Base-by-base conservation (phyloP, 768 basidiomycete genomes). In the Termitomyces sp. region DNA sequence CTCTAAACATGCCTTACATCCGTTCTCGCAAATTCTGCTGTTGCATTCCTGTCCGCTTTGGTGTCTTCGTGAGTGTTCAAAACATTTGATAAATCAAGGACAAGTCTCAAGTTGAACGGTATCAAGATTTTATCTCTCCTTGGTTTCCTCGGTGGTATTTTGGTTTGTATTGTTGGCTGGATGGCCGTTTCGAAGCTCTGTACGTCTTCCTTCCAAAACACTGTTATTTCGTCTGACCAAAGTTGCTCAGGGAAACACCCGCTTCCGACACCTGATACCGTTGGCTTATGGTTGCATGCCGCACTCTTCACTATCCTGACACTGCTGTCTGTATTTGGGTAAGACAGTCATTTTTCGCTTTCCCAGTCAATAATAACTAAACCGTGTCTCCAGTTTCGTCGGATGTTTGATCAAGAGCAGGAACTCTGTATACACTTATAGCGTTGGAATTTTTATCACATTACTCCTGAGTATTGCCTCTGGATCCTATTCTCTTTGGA, bases 11-110 rank as follows among this genome's bases (percentile, higher is more conserved):
- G 80, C 71, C 60, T 59, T 73, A 77, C 70, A 73, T 80, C 61
- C 79, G 75, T 56, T 76, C 79, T 18, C 78, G 77, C 59, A 82
- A 71, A 63, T 85, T 85, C 68, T 84, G 81, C 68, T 83, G 79
- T 69, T 85, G 82, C 70, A 75, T 85, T 63, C 85, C 83, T 27
- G 84, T 85, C 65, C 77, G 84, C 61, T 73, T 83, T 52, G 83
- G 84, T 56, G 82, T 85, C 40, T 81, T 84, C 66, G 79, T 84
- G 56, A 63, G 76, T 53, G 39, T 25, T 39, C 5, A 16, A 42
- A 54, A 29, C 23, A 3, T 20, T 7, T 27, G 3, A 13, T 2
- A 32, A 9, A 20, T 7, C 25, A 47, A 40, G n/a, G 12, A 6
- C 1, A 20, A n/a, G 20, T 40, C 27, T 12, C 33, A n/a, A 22